These are phyloP conservation scores for Trichoderma pleuroti DNA, from an alignment of 2,329 filamentous ascomycete genomes.

Conservation along the genomic window DNA sequence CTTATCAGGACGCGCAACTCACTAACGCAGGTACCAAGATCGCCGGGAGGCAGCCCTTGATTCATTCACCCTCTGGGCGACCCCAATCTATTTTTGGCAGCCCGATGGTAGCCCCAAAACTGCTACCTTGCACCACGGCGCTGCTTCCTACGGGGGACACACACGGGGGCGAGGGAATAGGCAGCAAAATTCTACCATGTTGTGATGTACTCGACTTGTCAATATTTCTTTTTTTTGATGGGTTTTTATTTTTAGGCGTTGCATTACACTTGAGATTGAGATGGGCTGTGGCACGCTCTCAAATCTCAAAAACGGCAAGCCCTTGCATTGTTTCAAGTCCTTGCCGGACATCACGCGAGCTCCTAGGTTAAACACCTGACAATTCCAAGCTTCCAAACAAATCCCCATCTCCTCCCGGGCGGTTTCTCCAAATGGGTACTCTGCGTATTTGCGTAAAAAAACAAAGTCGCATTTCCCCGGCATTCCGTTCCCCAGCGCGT, in stretches of 20 bases:
- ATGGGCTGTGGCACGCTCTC: background rate
- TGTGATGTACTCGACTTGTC: background rate
- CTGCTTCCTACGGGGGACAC: background rate
- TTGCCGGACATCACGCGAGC: background rate
- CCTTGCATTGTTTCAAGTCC: background rate
- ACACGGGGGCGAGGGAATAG: background rate
- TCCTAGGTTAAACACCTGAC: background rate
- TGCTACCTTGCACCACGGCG: background rate
- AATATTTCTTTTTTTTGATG: background rate
- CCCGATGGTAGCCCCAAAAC: background rate
- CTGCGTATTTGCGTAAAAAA: background rate
- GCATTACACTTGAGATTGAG: background rate
- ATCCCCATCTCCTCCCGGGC: background rate
- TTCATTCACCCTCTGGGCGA: background rate
- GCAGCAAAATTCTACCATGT: background rate
- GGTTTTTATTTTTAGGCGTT: background rate
- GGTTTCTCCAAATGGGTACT: background rate
- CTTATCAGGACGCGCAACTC: background rate
- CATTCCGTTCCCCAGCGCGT: background rate
- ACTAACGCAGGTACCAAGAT: conserved; percentile 13
- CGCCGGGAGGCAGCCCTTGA: conserved; percentile 2
- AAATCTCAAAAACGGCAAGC: background rate
- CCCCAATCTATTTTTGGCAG: conserved; percentile 11
- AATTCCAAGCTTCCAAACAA: conserved; percentile 1
- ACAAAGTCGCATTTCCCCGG: background rate